Base-by-base conservation (phyloP, 768 basidiomycete genomes). In the Chlorophyllum brunneum region DNA sequence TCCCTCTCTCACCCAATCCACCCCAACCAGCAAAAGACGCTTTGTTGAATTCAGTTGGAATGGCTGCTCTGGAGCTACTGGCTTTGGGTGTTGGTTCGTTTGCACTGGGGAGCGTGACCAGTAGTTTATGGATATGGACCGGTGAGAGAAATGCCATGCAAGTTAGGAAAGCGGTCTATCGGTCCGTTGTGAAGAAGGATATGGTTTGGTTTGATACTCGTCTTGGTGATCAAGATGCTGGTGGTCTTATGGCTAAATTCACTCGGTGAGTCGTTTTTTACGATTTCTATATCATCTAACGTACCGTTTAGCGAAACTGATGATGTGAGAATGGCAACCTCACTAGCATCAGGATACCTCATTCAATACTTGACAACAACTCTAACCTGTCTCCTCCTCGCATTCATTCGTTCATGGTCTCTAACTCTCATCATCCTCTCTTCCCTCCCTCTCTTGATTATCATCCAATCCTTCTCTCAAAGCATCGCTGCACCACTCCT, bases 141-240 rank as follows among this genome's bases (percentile, higher is more conserved):
- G 93, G 92, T 3, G 95, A 98, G 65, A 73, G 81, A 52, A 90
- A 92, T 56, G 82, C 85, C 5, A 70, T 83, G 58, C 75, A 77
- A 6, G 67, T 97, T 16, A 71, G 94, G 55, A 74, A 76, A 60
- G 70, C 71, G 42, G 86, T 95, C 5, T 95, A 89, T 63, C 61
- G 65, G 2, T 79, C 83, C 1, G 80, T 97, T 23, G 77, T 81
- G 13, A 63, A 61, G 20, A 86, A 85, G 61, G 83, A 85, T 18
- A 86, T 95, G 80, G 75, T 77, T n/a, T 97, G 95, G 94, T 97
- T 92, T 64, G 94, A 97, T 68, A 67, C 79, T 34, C 84, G 88
- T 51, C 85, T 87, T 78, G 82, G 81, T 48, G 68, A 70, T 20
- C 42, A 58, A 7, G 83, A 82, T 55, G 92, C 92, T 44, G 92